These are phyloP conservation scores for Magnusiomyces magnusii DNA, from an alignment of 1,139 yeast species.

Conservation along the genomic window DNA sequence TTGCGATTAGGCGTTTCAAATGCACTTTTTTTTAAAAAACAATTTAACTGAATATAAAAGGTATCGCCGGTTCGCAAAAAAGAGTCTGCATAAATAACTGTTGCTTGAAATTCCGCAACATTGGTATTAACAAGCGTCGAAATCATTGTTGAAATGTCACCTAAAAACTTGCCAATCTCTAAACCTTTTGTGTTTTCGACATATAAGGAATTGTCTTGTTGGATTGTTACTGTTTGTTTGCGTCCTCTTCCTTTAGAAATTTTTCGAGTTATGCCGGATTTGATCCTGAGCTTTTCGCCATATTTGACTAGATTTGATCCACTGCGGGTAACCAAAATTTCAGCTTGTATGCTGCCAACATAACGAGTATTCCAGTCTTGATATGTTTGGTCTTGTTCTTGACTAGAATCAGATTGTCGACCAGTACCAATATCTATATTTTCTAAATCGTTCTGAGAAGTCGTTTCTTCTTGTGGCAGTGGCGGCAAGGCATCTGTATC, in stretches of 20 bases:
- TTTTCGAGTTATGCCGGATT: slow-evolving; percentile 31
- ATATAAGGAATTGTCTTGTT: slow-evolving; percentile 17
- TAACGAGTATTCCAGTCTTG: slow-evolving; percentile 34
- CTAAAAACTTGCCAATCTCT: slow-evolving; percentile 75
- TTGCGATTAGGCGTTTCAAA: slow-evolving; percentile 35
- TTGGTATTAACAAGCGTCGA: slow-evolving; percentile 57
- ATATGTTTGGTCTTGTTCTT: neutral
- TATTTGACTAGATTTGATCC: slow-evolving; percentile 47
- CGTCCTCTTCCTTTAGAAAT: slow-evolving; percentile 44
- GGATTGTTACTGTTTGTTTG: slow-evolving; percentile 45
- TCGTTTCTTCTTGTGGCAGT: neutral
- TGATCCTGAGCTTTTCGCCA: slow-evolving; percentile 34
- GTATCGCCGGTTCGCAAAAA: slow-evolving; percentile 67
- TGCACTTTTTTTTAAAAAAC: slow-evolving; percentile 47
- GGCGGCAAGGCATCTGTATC: too few relatives aligned
- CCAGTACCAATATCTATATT: neutral
- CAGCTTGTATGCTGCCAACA: slow-evolving; percentile 65
- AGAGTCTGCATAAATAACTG: slow-evolving; percentile 51
- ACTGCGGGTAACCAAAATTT: slow-evolving; percentile 81
- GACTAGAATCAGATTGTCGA: neutral
- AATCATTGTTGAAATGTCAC: slow-evolving; percentile 59
- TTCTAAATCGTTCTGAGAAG: neutral
- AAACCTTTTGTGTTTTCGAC: slow-evolving; percentile 33
- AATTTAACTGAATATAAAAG: slow-evolving; percentile 55
- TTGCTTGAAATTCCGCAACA: slow-evolving; percentile 49